phyloP scores from a whole-genome alignment of 1,139 yeast species.

The Sugiyamaella xylanicola region DNA sequence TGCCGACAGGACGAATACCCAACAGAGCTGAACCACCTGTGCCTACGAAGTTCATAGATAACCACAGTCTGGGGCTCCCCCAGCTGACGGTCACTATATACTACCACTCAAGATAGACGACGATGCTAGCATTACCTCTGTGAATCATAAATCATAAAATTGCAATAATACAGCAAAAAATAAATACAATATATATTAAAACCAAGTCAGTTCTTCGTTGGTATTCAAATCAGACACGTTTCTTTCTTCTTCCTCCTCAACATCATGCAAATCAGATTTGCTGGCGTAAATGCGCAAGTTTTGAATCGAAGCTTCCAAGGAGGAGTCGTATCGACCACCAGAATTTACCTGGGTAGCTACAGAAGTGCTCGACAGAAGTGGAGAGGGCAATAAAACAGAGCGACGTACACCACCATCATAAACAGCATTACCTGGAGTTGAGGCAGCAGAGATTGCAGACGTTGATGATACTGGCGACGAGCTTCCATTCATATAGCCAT shows the following conservation, averaged over 20 bases:
- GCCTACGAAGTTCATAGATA: too few relatives aligned
- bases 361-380: conserved; percentile 19
- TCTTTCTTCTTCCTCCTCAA: conserved; percentile 23
- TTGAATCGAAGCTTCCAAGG: conserved; percentile 13
- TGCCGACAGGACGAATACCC: too few relatives aligned
- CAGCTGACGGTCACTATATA: too few relatives aligned
- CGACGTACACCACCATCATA: conserved; percentile 17
- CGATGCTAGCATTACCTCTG: too few relatives aligned
- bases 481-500: conserved; percentile 14
- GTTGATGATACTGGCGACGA: conserved; percentile 5
- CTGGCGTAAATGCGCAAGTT: conserved; percentile 11
- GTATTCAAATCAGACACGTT: not conserved
- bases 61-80: too few relatives aligned
- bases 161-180: conserved; percentile 1
- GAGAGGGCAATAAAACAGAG: conserved; percentile 32
- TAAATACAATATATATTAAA: conserved; percentile 8
- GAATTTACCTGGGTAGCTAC: not conserved
- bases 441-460: conserved; percentile 14
- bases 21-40: too few relatives aligned
- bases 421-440: conserved; percentile 6
- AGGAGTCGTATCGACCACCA: not conserved
- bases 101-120: too few relatives aligned
- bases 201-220: conserved; percentile 15
- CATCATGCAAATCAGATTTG: conserved; percentile 22
- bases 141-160: conserved; percentile 16